Percentiles rank a stretch among this genome's conserved stretches.
These are phyloP conservation scores for Melanomma pulvis-pyrius DNA, from an alignment of 495 filamentous ascomycete genomes.

Conservation along the genomic window DNA sequence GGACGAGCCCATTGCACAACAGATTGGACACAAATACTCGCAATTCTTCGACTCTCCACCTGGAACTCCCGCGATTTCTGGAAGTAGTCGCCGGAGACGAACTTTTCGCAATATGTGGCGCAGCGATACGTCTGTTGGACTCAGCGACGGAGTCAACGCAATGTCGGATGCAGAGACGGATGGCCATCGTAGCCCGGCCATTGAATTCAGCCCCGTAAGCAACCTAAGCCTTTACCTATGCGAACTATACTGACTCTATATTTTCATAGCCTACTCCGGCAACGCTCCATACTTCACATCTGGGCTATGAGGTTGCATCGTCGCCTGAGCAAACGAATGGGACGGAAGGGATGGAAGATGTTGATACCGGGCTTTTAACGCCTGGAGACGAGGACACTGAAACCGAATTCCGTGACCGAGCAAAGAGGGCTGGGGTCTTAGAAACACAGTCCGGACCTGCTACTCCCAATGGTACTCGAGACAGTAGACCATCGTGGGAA, in stretches of 20 bases:
- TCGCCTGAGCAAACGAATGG: slow-evolving; percentile 14
- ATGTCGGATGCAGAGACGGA: slow-evolving; percentile 51
- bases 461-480: slow-evolving; percentile 40
- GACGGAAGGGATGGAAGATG: background rate
- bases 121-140: slow-evolving; percentile 26
- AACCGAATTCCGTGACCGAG: slow-evolving; percentile 4
- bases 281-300: background rate
- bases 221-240: too few species aligned
- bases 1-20: slow-evolving; percentile 60
- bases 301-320: background rate
- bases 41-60: slow-evolving; percentile 50
- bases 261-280: background rate
- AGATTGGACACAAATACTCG: slow-evolving; percentile 44
- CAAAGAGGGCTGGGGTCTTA: slow-evolving; percentile 8
- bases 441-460: slow-evolving; percentile 43
- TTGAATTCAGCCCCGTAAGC: slow-evolving; percentile 51
- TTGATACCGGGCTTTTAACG: slow-evolving; percentile 35
- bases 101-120: slow-evolving; percentile 37
- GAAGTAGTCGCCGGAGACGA: slow-evolving; percentile 23
- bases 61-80: slow-evolving; percentile 51
- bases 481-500: slow-evolving; percentile 34
- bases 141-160: slow-evolving; percentile 36
- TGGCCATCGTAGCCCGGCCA: slow-evolving; percentile 44
- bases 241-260: too few species aligned
- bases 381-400: slow-evolving; percentile 8